Evolutionary conservation across 331 rosid genomes (phyloP), one percentile per base, ranked within the genome.

Genomic region (Arachis monticola): DNA sequence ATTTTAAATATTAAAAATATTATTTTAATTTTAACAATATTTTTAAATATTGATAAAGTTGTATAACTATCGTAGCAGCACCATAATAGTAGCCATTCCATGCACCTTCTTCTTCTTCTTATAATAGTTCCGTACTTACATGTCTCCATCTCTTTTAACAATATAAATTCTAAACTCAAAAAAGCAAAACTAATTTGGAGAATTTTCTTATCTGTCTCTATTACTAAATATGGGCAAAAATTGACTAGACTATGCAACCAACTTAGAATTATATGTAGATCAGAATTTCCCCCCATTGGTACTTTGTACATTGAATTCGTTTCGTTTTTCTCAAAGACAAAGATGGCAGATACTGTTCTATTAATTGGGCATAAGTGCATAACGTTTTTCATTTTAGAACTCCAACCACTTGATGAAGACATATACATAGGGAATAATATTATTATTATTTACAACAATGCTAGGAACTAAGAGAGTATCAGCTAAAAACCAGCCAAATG

Each of bases 211-310:
- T 63, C 27, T 58, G 77, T 65, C 69, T 73, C 58, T 32, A 32
- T 74, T 69, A 82, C 77, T 80, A 80, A 48, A 67, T 60, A 41
- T 79, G 67, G 67, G 69, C 68, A 67, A 53, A 55, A 67, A 71
- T 62, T 83, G 80, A 80, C 73, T 82, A 66, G 84, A 72, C 80
- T 53, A 46, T 75, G 74, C 86, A 85, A 74, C 88, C 50, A 83
- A 78, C 70, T 10, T 10, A 58, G 14, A 67, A 64, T 70, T 76
- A 79, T 52, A 22, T 42, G 65, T 71, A 17, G 22, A 17, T 17
- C 22, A 82, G 77, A 81, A 78, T 85, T 32, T 32, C 3, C 47
- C 77, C 70, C 62, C 51, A 44, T 76, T 46, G 64, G 48, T 57
- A 44, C 66, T 67, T 69, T 69, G 69, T 63, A 69, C 42, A 44